These are phyloP conservation scores for Colletotrichum camelliae DNA, from an alignment of 2,329 filamentous ascomycete species.

Conservation along the genomic window DNA sequence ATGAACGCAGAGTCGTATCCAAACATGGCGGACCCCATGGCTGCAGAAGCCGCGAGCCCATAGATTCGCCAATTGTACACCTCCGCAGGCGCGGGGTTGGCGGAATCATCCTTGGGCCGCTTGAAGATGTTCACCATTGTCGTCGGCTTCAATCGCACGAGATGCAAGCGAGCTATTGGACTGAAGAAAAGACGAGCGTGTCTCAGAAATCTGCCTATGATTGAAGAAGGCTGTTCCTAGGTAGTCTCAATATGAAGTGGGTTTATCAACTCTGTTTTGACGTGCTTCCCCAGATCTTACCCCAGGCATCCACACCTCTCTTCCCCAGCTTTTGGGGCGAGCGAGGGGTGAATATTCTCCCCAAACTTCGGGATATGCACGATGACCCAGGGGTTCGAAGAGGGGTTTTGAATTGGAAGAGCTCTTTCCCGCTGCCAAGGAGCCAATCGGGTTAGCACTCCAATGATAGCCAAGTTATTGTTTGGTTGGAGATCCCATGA, in stretches of 20 bases:
- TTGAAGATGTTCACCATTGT: background rate
- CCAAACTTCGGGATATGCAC: background rate
- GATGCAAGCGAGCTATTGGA: background rate
- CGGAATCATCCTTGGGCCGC: constrained; percentile 14
- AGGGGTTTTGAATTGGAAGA: background rate
- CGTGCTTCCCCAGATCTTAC: background rate
- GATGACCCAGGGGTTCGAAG: background rate
- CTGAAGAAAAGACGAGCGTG: background rate
- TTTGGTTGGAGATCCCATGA: background rate
- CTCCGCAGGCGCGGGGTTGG: constrained; percentile 19
- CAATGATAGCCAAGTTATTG: background rate
- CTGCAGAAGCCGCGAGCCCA: constrained; percentile 27
- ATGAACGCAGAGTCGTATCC: constrained; percentile 30
- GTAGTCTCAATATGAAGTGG: background rate
- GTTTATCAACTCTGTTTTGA: background rate
- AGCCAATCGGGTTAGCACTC: background rate
- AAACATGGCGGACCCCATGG: constrained; percentile 32
- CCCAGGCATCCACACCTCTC: background rate
- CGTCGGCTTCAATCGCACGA: background rate
- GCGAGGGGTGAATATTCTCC: background rate
- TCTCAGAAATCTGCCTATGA: background rate
- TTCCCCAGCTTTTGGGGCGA: background rate
- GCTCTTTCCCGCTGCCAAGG: background rate
- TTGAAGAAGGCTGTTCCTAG: background rate
- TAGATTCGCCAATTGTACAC: constrained; percentile 35